These are phyloP conservation scores for Paxillus rubicundulus DNA, from an alignment of 768 basidiomycete genomes.

Conservation along the genomic window DNA sequence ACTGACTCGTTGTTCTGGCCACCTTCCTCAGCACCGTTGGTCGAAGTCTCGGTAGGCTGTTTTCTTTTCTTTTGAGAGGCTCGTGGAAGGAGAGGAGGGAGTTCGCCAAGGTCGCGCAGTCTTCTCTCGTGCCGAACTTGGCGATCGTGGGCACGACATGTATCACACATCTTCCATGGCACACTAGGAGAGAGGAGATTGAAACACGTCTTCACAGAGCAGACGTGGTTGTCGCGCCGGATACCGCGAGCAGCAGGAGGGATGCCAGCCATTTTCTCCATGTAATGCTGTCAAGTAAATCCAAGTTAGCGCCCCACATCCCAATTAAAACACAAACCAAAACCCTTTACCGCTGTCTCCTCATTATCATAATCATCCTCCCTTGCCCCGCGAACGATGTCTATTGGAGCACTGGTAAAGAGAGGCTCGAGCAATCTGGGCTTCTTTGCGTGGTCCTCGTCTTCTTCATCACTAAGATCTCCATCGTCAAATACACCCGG, in stretches of 20 bases:
- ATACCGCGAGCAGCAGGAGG: constrained; percentile 31
- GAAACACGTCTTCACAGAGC: constrained; percentile 39
- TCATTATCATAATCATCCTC: constrained; percentile 4
- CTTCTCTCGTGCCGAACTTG: constrained; percentile 28
- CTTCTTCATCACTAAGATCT: constrained; percentile 9
- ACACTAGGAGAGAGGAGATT: constrained; percentile 42
- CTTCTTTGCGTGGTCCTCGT: constrained; percentile 3
- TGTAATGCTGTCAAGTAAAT: neutral
- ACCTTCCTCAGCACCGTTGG: neutral
- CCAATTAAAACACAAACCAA: neutral
- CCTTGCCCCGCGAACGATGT: constrained; percentile 2
- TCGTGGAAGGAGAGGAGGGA: constrained; percentile 1
- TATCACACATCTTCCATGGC: constrained; percentile 50
- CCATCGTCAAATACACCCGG: constrained; percentile 10
- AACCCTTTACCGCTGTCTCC: neutral
- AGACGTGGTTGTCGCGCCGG: constrained; percentile 36
- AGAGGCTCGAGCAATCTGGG: neutral
- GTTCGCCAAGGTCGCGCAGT: constrained; percentile 20
- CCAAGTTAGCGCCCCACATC: neutral
- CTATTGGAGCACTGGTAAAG: constrained; percentile 3
- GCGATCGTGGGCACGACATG: constrained; percentile 40
- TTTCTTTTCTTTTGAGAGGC: neutral
- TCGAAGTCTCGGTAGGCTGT: neutral
- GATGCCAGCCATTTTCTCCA: constrained; percentile 9
- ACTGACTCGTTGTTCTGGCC: neutral